Base-by-base conservation (phyloP, 768 basidiomycete species). In the Auricularia sp. region DNA sequence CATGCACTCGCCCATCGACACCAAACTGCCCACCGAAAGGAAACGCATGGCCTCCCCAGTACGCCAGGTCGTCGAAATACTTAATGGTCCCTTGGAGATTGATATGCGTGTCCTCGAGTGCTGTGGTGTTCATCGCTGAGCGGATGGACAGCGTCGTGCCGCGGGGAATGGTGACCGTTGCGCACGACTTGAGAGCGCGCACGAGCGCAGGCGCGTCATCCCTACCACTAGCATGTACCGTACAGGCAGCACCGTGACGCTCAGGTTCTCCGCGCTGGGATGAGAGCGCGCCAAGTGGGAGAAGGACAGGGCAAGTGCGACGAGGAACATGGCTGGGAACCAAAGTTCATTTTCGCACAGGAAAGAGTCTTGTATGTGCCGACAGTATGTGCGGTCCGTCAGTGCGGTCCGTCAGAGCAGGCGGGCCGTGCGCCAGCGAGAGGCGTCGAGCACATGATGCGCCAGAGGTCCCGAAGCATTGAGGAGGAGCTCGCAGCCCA, bases 121-220 rank as follows among this genome's bases (percentile, higher is more conserved):
- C 79, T 0, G 83, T 85, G 80, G 82, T 84, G 67, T 84, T 79
- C 70, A 85, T 65, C 35, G 78, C 75, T 4, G 81, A 80, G 18
- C 72, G 75, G 63, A 85, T 82, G 36, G 78, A 82, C 61, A 85
- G 73, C 5, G 82, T 84, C 6, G 79, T 80, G 3, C 71, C 70
- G 5, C 72, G 69, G 0, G 83, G 82, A 60, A 85, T 76, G 2
- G 72, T 68, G 3, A 83, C 77, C 0, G 76, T 80, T 3, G 66
- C 23, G 64, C 72, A 61, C 68, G 62, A 67, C 62, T 73, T 71
- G 64, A 80, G 76, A 11, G 83, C 82, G 29, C 72, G 66, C 23
- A 83, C 67, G 65, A 85, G 78, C 11, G 74, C 74, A 0, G 83
- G 80, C 2, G 80, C 77, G 69, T 85, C 84, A 66, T 85, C 84